Conservation (phyloP, 2,329 filamentous ascomycete genomes). For the Pestalotiopsis sp. region DNA sequence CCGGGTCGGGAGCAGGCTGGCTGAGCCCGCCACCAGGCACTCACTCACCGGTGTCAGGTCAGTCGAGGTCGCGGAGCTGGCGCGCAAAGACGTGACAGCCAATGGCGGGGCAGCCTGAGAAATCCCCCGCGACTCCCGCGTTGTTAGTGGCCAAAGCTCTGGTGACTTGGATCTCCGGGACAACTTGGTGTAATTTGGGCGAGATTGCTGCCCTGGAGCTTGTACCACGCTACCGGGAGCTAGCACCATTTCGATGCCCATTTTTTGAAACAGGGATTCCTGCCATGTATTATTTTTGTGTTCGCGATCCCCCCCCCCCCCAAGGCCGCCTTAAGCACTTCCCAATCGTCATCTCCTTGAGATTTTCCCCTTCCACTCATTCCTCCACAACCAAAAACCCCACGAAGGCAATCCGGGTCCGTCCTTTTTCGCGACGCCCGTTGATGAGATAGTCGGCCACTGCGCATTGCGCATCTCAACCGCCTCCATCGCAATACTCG, state of each 20-base stretch:
- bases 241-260: neutral
- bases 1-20: neutral
- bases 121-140: neutral
- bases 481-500: neutral
- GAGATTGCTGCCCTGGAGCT: neutral
- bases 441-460: slow-evolving; percentile 1
- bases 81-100: neutral
- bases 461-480: slow-evolving; percentile 8
- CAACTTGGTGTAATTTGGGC: neutral
- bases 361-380: slow-evolving; percentile 11
- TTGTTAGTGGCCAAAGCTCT: neutral
- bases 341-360: slow-evolving; percentile 11
- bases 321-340: neutral
- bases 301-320: neutral
- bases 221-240: neutral
- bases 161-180: neutral
- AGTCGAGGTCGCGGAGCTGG: neutral
- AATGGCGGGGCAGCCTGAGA: neutral
- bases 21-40: neutral
- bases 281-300: neutral
- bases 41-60: neutral
- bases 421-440: neutral
- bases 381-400: slow-evolving; percentile 11
- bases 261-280: slow-evolving; percentile 7
- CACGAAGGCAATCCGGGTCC: slow-evolving; percentile 5